phyloP scores from a whole-genome alignment of 768 basidiomycete species.

The Chalciporus pseudorubinellus region DNA sequence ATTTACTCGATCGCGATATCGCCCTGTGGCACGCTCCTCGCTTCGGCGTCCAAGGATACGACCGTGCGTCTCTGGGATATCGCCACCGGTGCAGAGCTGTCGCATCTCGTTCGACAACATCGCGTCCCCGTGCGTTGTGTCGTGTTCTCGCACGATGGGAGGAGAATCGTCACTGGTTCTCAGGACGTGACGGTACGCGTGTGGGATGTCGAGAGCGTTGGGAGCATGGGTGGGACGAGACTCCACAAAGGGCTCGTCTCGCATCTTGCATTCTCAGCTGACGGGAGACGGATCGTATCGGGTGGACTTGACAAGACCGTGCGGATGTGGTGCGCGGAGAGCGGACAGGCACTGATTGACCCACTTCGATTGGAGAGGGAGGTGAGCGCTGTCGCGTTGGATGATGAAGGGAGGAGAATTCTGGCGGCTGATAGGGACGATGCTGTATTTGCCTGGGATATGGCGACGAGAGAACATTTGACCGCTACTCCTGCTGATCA shows the following conservation, averaged over 20 bases:
- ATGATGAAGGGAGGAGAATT: slow-evolving; percentile 18
- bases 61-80: slow-evolving; percentile 32
- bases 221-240: slow-evolving; percentile 23
- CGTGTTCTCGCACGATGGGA: slow-evolving; percentile 27
- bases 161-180: slow-evolving; percentile 28
- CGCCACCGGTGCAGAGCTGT: slow-evolving; percentile 15
- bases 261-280: slow-evolving; percentile 26
- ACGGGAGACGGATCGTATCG: slow-evolving; percentile 28
- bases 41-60: slow-evolving; percentile 31
- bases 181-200: slow-evolving; percentile 28
- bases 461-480: slow-evolving; percentile 18
- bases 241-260: slow-evolving; percentile 30
- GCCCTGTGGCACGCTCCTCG: slow-evolving; percentile 28
- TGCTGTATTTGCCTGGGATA: slow-evolving; percentile 28
- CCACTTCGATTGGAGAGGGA: slow-evolving; percentile 22
- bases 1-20: slow-evolving; percentile 30
- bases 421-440: slow-evolving; percentile 24
- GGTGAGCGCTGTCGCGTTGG: slow-evolving; percentile 22
- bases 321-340: slow-evolving; percentile 29
- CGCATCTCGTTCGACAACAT: slow-evolving; percentile 29
- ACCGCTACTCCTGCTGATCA: slow-evolving; percentile 20
- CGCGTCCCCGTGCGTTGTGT: slow-evolving; percentile 25
- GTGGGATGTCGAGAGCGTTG: slow-evolving; percentile 31
- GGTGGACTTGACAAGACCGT: slow-evolving; percentile 31
- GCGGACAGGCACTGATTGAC: slow-evolving; percentile 16